Conservation (phyloP, 140 eudicot genomes). For the Flaveria floridana region DNA sequence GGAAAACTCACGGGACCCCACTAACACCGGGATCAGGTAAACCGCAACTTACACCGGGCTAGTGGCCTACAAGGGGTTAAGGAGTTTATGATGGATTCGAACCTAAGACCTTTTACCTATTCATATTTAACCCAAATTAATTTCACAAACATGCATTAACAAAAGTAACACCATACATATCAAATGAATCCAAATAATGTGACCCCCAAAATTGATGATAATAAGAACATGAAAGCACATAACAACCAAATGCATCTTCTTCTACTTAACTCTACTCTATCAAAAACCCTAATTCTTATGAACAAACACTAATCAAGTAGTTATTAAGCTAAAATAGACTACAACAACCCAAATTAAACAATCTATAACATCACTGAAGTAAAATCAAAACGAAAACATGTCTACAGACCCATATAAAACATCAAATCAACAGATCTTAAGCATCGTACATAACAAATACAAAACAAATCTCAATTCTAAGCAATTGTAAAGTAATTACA, state of each 20-base stretch:
- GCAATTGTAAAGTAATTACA: background rate
- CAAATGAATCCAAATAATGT: conserved; percentile 2
- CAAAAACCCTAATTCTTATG: conserved; percentile 22
- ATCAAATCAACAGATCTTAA: conserved; percentile 28
- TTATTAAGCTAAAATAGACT: background rate
- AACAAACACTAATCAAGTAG: conserved; percentile 12
- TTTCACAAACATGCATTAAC: background rate
- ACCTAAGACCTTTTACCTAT: background rate
- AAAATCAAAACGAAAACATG: conserved; percentile 7
- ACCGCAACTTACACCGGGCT: background rate
- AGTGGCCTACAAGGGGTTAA: background rate
- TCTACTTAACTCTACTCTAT: conserved; percentile 18
- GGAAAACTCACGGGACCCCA: background rate
- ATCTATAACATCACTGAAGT: conserved; percentile 16
- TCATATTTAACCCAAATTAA: background rate
- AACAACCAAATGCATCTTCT: conserved; percentile 18
- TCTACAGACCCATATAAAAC: conserved; percentile 3
- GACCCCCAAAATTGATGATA: conserved; percentile 19
- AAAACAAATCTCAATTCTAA: background rate
- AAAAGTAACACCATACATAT: background rate
- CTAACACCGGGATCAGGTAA: background rate
- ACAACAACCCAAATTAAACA: conserved; percentile 18
- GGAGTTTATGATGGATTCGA: too few species aligned
- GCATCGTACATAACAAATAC: background rate
- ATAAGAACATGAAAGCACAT: background rate